Percentiles rank a stretch among this genome's conserved stretches.
These are phyloP conservation scores for Cordyceps cateniannulata DNA, from an alignment of 2,329 filamentous ascomycete species.

Conservation along the genomic window DNA sequence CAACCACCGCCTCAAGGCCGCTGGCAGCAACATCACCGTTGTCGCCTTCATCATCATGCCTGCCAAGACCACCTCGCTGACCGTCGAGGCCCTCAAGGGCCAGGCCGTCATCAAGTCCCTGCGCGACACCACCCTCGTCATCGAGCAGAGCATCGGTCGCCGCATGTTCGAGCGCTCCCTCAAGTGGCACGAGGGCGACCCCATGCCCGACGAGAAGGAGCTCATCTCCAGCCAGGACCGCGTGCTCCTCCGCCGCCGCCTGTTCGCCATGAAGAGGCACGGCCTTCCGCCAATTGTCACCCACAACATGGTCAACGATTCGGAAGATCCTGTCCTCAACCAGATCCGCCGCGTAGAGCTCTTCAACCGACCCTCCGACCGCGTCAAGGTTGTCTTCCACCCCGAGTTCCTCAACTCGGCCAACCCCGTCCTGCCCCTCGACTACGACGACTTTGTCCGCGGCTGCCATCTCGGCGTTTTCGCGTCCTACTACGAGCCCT, in stretches of 20 bases:
- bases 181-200: slow-evolving; percentile 90
- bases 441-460: slow-evolving; percentile 97
- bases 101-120: slow-evolving; percentile 97
- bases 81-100: slow-evolving; percentile 91
- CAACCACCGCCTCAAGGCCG: slow-evolving; percentile 83
- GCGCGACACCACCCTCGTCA: slow-evolving; percentile 85
- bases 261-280: slow-evolving; percentile 95
- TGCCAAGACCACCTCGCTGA: slow-evolving; percentile 88
- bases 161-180: slow-evolving; percentile 92
- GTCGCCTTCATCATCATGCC: slow-evolving; percentile 99
- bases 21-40: slow-evolving; percentile 85
- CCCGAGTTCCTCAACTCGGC: slow-evolving; percentile 95
- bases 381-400: slow-evolving; percentile 97
- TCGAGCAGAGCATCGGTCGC: slow-evolving; percentile 86
- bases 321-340: slow-evolving; percentile 89
- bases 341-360: slow-evolving; percentile 93
- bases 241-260: slow-evolving; percentile 78
- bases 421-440: slow-evolving; percentile 89
- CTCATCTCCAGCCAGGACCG: slow-evolving; percentile 88
- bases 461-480: slow-evolving; percentile 95
- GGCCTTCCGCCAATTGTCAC: slow-evolving; percentile 91
- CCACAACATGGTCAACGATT: slow-evolving; percentile 96
- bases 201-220: slow-evolving; percentile 94
- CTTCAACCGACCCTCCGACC: slow-evolving; percentile 91
- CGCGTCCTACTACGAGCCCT: slow-evolving; percentile 96